Evolutionary conservation across 345 rosid species (phyloP).

Genomic region (Raphanus raphanistrum): DNA sequence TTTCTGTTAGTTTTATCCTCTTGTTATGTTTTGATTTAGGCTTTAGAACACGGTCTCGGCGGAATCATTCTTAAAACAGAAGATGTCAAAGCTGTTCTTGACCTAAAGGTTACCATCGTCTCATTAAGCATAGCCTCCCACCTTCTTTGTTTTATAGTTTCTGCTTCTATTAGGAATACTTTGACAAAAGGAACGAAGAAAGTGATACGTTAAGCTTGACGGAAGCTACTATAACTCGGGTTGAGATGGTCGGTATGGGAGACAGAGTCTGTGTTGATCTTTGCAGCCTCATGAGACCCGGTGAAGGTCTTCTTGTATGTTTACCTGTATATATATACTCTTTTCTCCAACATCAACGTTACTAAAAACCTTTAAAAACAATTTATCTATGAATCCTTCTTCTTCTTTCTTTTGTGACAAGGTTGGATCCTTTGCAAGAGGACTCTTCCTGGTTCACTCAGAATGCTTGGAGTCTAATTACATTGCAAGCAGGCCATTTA

Average conservation of each 20-base stretch:
- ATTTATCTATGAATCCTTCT: not conserved
- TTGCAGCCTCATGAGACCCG: slow-evolving; percentile 87
- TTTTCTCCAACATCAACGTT: not conserved
- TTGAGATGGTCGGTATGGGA: slow-evolving; percentile 77
- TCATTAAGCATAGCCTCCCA: slow-evolving; percentile 3
- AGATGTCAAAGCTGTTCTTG: slow-evolving; percentile 60
- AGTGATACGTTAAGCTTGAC: slow-evolving; percentile 54
- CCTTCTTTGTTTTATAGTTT: not conserved
- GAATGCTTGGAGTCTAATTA: slow-evolving; percentile 86
- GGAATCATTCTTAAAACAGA: slow-evolving; percentile 70
- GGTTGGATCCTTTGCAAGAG: slow-evolving; percentile 96
- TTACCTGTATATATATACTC: slow-evolving; percentile 23
- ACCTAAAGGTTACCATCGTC: slow-evolving; percentile 54
- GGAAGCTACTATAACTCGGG: slow-evolving; percentile 58
- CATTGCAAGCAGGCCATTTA: slow-evolving; percentile 88
- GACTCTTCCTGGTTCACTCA: slow-evolving; percentile 86
- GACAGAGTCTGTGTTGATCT: slow-evolving; percentile 94
- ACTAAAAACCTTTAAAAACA: not conserved
- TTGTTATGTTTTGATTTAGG: slow-evolving; percentile 42
- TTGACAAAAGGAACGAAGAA: slow-evolving; percentile 73
- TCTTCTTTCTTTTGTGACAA: slow-evolving; percentile 9
- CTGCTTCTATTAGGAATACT: slow-evolving; percentile 59
- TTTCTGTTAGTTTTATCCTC: not conserved
- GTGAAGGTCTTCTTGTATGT: slow-evolving; percentile 90
- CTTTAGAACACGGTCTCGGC: slow-evolving; percentile 81